Evolutionary conservation across 495 filamentous ascomycete species (phyloP).

Genomic region (Xylaria acuta): DNA sequence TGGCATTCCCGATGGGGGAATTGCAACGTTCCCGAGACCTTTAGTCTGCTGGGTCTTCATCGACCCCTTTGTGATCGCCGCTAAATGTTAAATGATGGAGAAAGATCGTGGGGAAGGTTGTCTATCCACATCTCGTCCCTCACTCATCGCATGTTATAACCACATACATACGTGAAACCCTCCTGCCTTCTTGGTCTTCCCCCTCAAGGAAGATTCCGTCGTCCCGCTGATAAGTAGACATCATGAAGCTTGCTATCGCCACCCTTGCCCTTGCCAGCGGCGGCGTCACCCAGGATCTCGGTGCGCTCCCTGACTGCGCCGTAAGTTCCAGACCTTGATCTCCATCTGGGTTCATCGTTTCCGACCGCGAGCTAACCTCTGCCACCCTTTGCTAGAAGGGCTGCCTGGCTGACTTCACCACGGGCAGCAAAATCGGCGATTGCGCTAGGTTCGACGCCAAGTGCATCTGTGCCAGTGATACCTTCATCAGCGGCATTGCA

Average conservation of each 20-base stretch:
- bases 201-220: neutral
- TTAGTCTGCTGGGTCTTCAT: neutral
- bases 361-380: slow-evolving; percentile 22
- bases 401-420: slow-evolving; percentile 60
- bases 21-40: neutral
- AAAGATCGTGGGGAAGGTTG: slow-evolving; percentile 16
- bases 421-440: slow-evolving; percentile 48
- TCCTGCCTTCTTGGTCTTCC: neutral
- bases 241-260: slow-evolving; percentile 50
- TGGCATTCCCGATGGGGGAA: slow-evolving; percentile 21
- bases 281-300: slow-evolving; percentile 49
- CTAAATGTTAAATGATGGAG: slow-evolving; percentile 20
- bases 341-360: neutral
- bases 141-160: neutral
- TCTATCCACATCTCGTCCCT: neutral
- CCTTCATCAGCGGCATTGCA: slow-evolving; percentile 66
- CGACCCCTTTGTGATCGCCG: slow-evolving; percentile 15
- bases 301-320: slow-evolving; percentile 60
- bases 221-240: slow-evolving; percentile 25
- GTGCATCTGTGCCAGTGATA: slow-evolving; percentile 70
- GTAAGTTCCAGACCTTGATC: slow-evolving; percentile 42
- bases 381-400: slow-evolving; percentile 48
- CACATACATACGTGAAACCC: slow-evolving; percentile 1
- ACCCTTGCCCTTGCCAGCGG: slow-evolving; percentile 39
- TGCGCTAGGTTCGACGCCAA: slow-evolving; percentile 63